Evolutionary conservation across 2,329 filamentous ascomycete species (phyloP), one percentile per base, ranked within the genome.

Genomic region (Truncatella angustata): DNA sequence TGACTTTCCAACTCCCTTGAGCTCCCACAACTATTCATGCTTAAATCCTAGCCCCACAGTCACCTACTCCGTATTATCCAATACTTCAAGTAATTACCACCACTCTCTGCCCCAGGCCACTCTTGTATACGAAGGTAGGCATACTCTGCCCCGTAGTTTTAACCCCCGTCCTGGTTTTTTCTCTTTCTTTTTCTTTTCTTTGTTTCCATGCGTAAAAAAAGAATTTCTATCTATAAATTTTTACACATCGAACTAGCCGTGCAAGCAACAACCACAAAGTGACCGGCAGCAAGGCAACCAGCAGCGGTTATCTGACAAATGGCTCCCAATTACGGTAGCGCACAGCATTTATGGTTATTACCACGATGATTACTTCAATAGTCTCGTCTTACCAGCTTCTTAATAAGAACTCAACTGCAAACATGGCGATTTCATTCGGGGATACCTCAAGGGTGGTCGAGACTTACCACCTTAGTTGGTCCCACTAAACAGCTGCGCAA

Each of bases 161-260:
- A 23, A n/a, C n/a, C n/a, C n/a, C n/a, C n/a, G n/a, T n/a, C 60
- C 70, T 14, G 74, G 14, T 5, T 69, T 4, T n/a, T 40, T 14
- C 24, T 49, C 20, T 12, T 46, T 9, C 11, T 44, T 23, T 23
- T 59, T 45, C 4, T 63, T 18, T 12, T 58, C 26, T 44, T 55
- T 63, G 32, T 67, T 45, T 16, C 65, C n/a, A n/a, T n/a, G n/a
- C n/a, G n/a, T n/a, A n/a, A n/a, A n/a, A n/a, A n/a, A n/a, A 63
- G 30, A 64, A 62, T 9, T 62, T 56, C 72, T 73, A 21, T 75
- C 62, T 36, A 67, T 47, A 5, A 73, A 73, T 35, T 61, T 53
- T 59, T 72, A 77, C 26, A 75, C 58, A 0, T 73, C 74, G 0
- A 73, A 73, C 46, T 70, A n/a, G n/a, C 68, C n/a, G 73, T 50